Evolutionary conservation across 2,329 filamentous ascomycete genomes (phyloP), one percentile per base, ranked within the genome.

Genomic region (Teratosphaeria viscida): DNA sequence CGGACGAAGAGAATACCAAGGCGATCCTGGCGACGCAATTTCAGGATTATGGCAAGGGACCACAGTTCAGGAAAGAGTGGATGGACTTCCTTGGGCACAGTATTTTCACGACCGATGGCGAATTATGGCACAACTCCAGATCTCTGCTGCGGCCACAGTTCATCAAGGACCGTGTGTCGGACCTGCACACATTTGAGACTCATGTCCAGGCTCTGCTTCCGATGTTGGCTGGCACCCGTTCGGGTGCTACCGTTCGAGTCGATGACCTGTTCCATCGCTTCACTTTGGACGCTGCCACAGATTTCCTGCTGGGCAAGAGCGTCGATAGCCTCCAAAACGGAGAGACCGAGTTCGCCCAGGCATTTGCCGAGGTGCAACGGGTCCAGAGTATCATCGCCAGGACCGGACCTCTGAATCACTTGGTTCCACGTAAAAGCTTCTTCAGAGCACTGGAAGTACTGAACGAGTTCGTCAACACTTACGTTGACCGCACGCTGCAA

Each of bases 11-110:
- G 68, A 96, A 96, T 70, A 88, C 95, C 77, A 95, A 96, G 73
- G 89, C 92, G 5, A 81, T 96, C 26, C 79, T 96, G n/a, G 89
- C 91, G 0, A 88, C 87, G 1, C 90, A 96, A 70, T 96, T 96
- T 70, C 75, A 76, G 49, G 89, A 95, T 69, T 96, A 86, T 70
- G 92, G 91, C 67, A 91, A 96, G 71, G 90, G 91, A 6, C 75
- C 84, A 62, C 74, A 78, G 26, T 95, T 95, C 75, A 86, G 92
- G 67, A 66, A 74, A 8, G 86, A 91, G 57, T 95, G 88, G 87
- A 79, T 83, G 60, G 82, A 85, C 14, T 95, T 89, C 63, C 77
- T 95, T 23, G 88, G 88, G 27, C 82, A 90, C 67, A 83, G 84
- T 74, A 83, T 84, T 64, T 81, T 81, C 73, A 86, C 85, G 7